These are phyloP conservation scores for Ogataea pilisensis DNA, from an alignment of 805 yeast species.

Conservation along the genomic window DNA sequence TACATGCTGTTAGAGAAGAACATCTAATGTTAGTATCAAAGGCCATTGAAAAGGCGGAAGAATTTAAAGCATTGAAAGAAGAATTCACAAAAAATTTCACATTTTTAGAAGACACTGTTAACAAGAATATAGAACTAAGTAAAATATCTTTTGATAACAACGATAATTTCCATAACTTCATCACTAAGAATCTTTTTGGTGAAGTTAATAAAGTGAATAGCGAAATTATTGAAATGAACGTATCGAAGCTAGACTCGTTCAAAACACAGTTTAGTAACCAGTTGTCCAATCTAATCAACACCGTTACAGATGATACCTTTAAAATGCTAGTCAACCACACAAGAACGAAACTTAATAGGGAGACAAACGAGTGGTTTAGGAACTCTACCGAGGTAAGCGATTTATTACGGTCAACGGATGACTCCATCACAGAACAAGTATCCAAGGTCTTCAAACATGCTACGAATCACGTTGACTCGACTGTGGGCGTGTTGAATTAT, in stretches of 20 bases:
- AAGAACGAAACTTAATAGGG: constrained; percentile 4
- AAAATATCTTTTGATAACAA: constrained; percentile 4
- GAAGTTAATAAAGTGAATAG: constrained; percentile 1
- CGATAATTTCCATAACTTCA: constrained; percentile 7
- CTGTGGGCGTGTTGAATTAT: constrained; percentile 13
- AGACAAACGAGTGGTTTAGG: constrained; percentile 7
- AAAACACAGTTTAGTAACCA: constrained; percentile 5
- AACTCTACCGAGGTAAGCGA: constrained; percentile 1
- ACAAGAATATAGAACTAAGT: background rate
- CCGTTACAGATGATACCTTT: constrained; percentile 8
- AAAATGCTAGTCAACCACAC: constrained; percentile 7
- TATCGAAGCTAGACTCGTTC: constrained; percentile 6
- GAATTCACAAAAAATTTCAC: constrained; percentile 5
- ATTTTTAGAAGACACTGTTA: background rate
- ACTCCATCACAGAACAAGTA: background rate
- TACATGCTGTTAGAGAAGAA: constrained; percentile 6
- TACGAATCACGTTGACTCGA: constrained; percentile 11
- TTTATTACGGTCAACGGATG: background rate
- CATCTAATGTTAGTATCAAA: constrained; percentile 4
- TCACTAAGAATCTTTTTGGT: constrained; percentile 5
- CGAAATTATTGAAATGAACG: constrained; percentile 4
- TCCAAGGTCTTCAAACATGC: constrained; percentile 3
- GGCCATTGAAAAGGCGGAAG: constrained; percentile 10
- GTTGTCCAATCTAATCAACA: constrained; percentile 6
- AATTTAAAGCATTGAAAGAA: constrained; percentile 6